Evolutionary conservation across 2,329 filamentous ascomycete genomes (phyloP).

Genomic region (Niveomyces coronatus): DNA sequence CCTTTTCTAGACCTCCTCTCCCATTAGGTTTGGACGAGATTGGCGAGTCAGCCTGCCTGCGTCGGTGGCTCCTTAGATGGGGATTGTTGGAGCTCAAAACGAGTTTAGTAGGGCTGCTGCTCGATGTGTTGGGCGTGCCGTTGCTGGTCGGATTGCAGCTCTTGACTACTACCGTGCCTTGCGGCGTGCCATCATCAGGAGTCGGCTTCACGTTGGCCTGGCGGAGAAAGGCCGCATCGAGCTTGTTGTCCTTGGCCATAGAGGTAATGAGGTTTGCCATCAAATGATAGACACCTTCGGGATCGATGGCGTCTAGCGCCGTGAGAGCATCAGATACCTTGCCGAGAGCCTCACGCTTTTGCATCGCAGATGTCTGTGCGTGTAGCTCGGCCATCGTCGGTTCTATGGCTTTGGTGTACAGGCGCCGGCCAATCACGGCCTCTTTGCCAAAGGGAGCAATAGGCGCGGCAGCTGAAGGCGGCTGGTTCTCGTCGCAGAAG

Average conservation of each 20-base stretch:
- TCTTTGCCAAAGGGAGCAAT: conserved; percentile 64
- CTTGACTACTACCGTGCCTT: conserved; percentile 49
- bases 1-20: conserved; percentile 35
- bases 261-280: conserved; percentile 68
- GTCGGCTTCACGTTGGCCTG: conserved; percentile 29
- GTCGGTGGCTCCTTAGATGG: conserved; percentile 68
- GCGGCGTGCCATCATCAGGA: conserved; percentile 35
- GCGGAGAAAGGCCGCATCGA: conserved; percentile 40
- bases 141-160: conserved; percentile 29
- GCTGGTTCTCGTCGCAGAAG: conserved; percentile 53
- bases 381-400: conserved; percentile 76
- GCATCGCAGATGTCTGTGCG: conserved; percentile 57
- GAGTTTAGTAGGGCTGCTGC: conserved; percentile 50
- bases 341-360: conserved; percentile 74
- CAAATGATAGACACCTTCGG: conserved; percentile 80
- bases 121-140: conserved; percentile 1
- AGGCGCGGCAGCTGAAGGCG: conserved; percentile 33
- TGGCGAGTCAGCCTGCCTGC: conserved; percentile 42
- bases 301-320: conserved; percentile 74
- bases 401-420: conserved; percentile 74
- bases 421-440: conserved; percentile 66
- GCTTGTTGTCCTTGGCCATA: conserved; percentile 58
- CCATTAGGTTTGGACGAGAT: conserved; percentile 28
- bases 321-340: conserved; percentile 79
- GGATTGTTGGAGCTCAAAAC: conserved; percentile 74